Evolutionary conservation across 148 eudicot species (phyloP).

Genomic region (Chenopodium album): DNA sequence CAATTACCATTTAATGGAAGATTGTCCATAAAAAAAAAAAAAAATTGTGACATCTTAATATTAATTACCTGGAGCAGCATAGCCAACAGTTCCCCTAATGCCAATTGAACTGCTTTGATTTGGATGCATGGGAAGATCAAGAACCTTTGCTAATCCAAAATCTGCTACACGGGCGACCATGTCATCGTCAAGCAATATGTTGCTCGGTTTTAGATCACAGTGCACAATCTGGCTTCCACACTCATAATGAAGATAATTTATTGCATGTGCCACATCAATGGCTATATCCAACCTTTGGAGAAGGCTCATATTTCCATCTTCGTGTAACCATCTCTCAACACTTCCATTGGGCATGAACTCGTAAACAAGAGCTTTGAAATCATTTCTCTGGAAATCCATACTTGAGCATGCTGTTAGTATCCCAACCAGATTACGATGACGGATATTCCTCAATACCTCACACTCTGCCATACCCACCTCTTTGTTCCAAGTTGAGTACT

Average conservation of each 20-base stretch:
- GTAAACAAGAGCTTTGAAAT: constrained; percentile 5
- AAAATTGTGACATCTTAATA: neutral
- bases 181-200: constrained; percentile 26
- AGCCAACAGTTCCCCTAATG: constrained; percentile 33
- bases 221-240: constrained; percentile 25
- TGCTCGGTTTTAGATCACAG: constrained; percentile 24
- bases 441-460: constrained; percentile 29
- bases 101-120: constrained; percentile 29
- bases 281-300: neutral
- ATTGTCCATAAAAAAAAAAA: neutral
- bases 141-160: constrained; percentile 29
- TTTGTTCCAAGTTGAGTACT: constrained; percentile 35
- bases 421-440: constrained; percentile 32
- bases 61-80: constrained; percentile 32
- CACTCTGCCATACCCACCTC: constrained; percentile 35
- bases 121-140: neutral
- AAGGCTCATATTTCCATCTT: neutral
- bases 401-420: constrained; percentile 40
- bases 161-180: constrained; percentile 37
- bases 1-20: neutral
- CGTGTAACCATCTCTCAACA: neutral
- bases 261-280: constrained; percentile 29
- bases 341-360: constrained; percentile 1
- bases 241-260: constrained; percentile 36
- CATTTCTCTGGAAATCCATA: constrained; percentile 24